phyloP scores from a whole-genome alignment of 345 rosid genomes.

The Combretum micranthum region DNA sequence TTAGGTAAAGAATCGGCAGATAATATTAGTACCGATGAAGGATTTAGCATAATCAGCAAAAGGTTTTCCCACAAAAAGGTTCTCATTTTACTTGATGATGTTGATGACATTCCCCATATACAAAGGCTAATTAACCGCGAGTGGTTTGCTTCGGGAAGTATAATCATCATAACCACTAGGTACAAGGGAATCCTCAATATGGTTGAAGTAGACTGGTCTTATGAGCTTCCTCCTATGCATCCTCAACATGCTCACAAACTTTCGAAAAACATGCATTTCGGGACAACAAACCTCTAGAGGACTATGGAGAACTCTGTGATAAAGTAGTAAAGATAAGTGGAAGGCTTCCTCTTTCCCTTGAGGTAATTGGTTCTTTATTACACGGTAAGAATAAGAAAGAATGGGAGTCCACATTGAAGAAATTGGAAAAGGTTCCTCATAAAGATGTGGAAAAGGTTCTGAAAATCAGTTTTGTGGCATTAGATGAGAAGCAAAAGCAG shows the following conservation, averaged over 20 bases:
- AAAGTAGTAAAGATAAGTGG: not conserved
- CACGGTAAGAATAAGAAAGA: not conserved
- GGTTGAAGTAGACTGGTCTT: not conserved
- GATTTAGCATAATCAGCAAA: not conserved
- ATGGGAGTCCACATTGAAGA: constrained; percentile 5
- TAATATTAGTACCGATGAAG: constrained; percentile 1
- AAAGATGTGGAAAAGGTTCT: not conserved
- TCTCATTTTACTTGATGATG: constrained; percentile 12
- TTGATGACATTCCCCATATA: not conserved
- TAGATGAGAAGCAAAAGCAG: not conserved
- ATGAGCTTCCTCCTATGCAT: not conserved
- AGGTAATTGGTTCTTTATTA: constrained; percentile 2
- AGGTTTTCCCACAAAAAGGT: constrained; percentile 5
- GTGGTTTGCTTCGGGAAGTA: constrained; percentile 5
- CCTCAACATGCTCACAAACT: constrained; percentile 1
- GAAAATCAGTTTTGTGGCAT: constrained; percentile 6
- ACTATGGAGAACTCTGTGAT: not conserved
- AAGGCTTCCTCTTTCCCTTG: constrained; percentile 8
- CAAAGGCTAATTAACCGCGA: not conserved
- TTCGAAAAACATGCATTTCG: constrained; percentile 4
- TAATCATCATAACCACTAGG: constrained; percentile 10
- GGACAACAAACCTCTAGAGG: not conserved
- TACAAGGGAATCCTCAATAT: not conserved
- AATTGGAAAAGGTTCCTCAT: not conserved
- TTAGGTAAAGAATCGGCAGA: too few relatives aligned